Percentiles rank a stretch among this genome's conserved stretches.
Conservation (phyloP, 177 flowering plant species). For the Telopea speciosissima region DNA sequence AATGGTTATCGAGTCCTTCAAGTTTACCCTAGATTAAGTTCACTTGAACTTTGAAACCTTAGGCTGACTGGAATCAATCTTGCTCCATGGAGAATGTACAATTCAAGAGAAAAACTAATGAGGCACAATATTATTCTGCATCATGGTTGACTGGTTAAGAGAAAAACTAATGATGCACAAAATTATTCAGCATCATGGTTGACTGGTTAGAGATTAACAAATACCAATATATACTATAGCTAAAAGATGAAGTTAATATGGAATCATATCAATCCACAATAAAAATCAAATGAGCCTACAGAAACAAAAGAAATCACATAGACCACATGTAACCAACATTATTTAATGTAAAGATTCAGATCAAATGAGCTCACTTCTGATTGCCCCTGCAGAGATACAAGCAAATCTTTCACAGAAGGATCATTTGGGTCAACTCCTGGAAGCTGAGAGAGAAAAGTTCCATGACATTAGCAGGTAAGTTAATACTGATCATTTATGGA, state of each 20-base stretch:
- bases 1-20: too few relatives aligned
- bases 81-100: background rate
- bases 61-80: too few relatives aligned
- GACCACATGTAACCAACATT: background rate
- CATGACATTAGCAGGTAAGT: background rate
- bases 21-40: too few relatives aligned
- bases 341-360: background rate
- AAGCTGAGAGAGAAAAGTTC: slow-evolving; percentile 48
- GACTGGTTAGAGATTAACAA: background rate
- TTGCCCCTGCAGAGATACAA: slow-evolving; percentile 81
- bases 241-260: background rate
- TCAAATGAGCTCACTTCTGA: slow-evolving; percentile 49
- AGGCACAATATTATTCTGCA: background rate
- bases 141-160: too few relatives aligned
- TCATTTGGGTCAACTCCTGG: slow-evolving; percentile 95
- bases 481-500: background rate
- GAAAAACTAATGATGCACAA: background rate
- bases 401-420: slow-evolving; percentile 79
- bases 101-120: background rate
- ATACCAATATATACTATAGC: background rate
- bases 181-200: background rate
- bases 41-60: too few relatives aligned
- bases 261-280: background rate
- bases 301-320: background rate
- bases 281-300: background rate